Percentiles rank a stretch among this genome's conserved stretches.
phyloP scores from a whole-genome alignment of 176 grass and related monocot species.

The Zea luxurians region DNA sequence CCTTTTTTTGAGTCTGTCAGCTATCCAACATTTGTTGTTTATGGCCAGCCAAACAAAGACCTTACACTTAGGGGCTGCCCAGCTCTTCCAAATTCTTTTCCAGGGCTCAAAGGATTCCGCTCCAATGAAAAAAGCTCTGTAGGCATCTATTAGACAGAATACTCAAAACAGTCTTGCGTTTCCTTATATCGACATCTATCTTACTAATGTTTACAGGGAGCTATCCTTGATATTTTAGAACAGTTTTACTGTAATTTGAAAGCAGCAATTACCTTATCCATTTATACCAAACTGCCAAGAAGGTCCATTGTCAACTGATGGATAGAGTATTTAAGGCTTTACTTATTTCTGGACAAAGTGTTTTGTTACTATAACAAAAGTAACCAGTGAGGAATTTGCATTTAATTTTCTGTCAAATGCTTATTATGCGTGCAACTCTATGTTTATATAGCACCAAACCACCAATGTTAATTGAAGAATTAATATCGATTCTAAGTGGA shows the following conservation, averaged over 20 bases:
- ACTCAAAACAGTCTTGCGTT: not conserved
- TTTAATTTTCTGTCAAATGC: not conserved
- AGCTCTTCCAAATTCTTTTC: no score
- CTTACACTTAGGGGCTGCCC: no score
- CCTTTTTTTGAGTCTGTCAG: no score
- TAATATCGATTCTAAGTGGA: not conserved
- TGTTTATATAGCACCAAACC: constrained; percentile 1
- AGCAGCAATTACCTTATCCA: not conserved
- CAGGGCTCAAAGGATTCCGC: no score
- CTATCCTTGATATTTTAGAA: not conserved
- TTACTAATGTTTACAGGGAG: not conserved
- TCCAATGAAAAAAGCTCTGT: no score
- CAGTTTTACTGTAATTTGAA: not conserved
- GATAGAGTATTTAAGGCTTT: not conserved
- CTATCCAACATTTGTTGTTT: no score
- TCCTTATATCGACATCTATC: not conserved
- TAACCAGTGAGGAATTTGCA: not conserved
- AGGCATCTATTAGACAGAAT: not conserved
- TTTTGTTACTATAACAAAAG: constrained; percentile 12
- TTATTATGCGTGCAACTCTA: not conserved
- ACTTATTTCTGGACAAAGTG: not conserved
- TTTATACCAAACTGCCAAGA: not conserved
- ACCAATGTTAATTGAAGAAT: no score
- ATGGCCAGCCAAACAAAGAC: no score
- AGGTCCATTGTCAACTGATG: not conserved